Conservation (phyloP, 345 rosid species). For the Bruguiera gymnorhiza region DNA sequence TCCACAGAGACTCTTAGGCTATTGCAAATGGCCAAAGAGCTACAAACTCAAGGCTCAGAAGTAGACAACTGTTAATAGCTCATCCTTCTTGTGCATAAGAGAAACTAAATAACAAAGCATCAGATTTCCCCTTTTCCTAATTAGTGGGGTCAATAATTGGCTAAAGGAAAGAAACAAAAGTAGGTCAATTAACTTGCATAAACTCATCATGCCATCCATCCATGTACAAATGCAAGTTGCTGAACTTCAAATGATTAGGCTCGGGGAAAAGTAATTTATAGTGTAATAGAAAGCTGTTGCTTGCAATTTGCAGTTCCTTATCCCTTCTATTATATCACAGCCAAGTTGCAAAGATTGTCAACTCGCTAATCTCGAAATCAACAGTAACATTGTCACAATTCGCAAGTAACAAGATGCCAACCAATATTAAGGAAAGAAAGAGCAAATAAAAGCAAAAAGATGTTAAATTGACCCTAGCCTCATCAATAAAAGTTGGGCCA, state of each 20-base stretch:
- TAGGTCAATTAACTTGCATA: background rate
- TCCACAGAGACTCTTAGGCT: background rate
- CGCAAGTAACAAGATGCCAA: conserved; percentile 6
- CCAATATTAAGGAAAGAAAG: conserved; percentile 3
- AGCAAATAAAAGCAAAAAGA: conserved; percentile 1
- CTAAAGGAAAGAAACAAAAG: background rate
- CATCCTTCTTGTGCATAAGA: background rate
- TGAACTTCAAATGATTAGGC: background rate
- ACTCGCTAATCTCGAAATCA: background rate
- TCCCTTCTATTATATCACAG: background rate
- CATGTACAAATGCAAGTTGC: background rate
- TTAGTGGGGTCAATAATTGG: too few species aligned
- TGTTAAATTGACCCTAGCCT: conserved; percentile 24
- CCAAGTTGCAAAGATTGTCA: background rate
- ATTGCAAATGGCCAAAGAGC: background rate
- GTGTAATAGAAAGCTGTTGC: background rate
- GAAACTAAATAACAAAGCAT: too few species aligned
- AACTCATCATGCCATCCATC: background rate
- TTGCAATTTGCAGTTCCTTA: background rate
- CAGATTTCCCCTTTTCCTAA: too few species aligned
- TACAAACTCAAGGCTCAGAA: background rate
- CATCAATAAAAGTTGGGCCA: conserved; percentile 23
- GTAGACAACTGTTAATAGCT: too few species aligned
- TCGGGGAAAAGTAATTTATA: background rate
- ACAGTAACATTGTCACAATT: background rate